Conservation (phyloP, 129 eudicot genomes). For the Scalesia atractyloides region DNA sequence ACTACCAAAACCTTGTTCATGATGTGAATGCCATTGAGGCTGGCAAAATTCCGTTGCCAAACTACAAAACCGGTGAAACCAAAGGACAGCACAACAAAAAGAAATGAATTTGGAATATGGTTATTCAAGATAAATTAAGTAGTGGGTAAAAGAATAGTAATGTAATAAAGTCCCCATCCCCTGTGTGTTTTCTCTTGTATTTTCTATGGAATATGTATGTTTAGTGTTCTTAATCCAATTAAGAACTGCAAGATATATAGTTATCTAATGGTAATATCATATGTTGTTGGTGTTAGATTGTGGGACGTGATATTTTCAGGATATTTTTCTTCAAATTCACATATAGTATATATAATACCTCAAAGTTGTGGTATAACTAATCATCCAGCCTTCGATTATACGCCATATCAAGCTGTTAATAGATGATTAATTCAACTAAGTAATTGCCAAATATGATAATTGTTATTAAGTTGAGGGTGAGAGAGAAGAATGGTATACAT, state of each 20-base stretch:
- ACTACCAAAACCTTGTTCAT: constrained; percentile 49
- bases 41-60: constrained; percentile 55
- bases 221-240: background rate
- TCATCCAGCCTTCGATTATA: no score
- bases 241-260: background rate
- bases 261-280: background rate
- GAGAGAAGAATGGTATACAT: no score
- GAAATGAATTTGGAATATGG: background rate
- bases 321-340: no score
- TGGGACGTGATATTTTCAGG: background rate
- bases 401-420: background rate
- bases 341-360: no score
- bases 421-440: background rate
- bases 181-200: background rate
- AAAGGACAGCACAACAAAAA: background rate
- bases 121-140: background rate
- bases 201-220: background rate
- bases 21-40: constrained; percentile 64
- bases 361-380: no score
- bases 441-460: background rate
- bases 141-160: background rate
- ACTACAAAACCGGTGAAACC: constrained; percentile 23
- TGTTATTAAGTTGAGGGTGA: no score
- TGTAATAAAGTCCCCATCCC: background rate
- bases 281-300: constrained; percentile 2